Evolutionary conservation across 1,284 basidiomycete species (phyloP), one percentile per base, ranked within the genome.

Genomic region (Austroboletus niveus): DNA sequence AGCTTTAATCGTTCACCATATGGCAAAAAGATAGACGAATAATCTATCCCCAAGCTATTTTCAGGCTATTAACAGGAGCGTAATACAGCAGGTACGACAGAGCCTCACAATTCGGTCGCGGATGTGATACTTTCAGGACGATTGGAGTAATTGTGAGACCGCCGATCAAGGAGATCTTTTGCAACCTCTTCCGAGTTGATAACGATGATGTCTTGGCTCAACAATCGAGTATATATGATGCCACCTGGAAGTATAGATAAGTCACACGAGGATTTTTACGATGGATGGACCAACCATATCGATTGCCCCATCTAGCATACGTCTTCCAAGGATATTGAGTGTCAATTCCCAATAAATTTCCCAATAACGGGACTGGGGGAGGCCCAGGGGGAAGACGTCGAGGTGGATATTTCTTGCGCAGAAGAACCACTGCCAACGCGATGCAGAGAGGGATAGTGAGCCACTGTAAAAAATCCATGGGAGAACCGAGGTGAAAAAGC

Each of bases 1-100:
- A 64, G 60, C 1, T 60, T 58, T 64, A 62, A 66, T 6, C 51
- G 52, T 42, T 63, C 58, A 15, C 62, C 55, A 43, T 66, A 63
- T 4, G 55, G 62, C 9, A 63, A 17, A 27, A 56, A 56, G 42
- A 61, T 44, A 8, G 62, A 64, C 2, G 52, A 42, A 45, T 63
- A 65, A 9, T 56, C 60, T 5, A 34, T 43, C 10, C 58, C 60
- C 20, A 63, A 43, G 30, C 62, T 66, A n/a, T 43, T 15, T 24
- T 17, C 8, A 32, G 30, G 3, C 45, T 17, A 49, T 6, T 35
- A 20, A 44, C 17, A 17, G 17, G 11, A 8, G 4, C 6, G 32
- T n/a, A 35, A 2, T 31, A 36, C 15, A 10, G 22, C 24, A 12
- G 32, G 17, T 1, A 4, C 20, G 15, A 14, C 5, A 29, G 6